These are phyloP conservation scores for Diplodia scrobiculata DNA, from an alignment of 2,329 filamentous ascomycete genomes.

Conservation along the genomic window DNA sequence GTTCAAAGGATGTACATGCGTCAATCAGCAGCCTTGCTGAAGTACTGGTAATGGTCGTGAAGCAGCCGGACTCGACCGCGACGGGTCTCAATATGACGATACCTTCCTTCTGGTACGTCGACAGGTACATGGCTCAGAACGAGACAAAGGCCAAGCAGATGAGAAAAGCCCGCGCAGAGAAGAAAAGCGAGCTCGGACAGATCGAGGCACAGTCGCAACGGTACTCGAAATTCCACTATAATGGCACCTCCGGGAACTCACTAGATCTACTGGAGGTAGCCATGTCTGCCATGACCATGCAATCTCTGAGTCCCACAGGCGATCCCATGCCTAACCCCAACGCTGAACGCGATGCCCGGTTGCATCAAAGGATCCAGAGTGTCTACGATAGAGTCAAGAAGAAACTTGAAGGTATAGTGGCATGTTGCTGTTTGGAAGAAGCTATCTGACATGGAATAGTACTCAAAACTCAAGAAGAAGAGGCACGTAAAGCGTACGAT, in stretches of 20 bases:
- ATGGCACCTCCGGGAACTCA: slow-evolving; percentile 41
- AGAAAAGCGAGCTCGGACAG: slow-evolving; percentile 48
- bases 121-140: slow-evolving; percentile 56
- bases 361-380: slow-evolving; percentile 37
- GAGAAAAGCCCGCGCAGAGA: slow-evolving; percentile 36
- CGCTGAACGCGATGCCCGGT: slow-evolving; percentile 32
- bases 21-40: slow-evolving; percentile 49
- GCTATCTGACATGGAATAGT: not conserved
- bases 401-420: slow-evolving; percentile 32
- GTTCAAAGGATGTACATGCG: slow-evolving; percentile 39
- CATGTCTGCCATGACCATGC: slow-evolving; percentile 41
- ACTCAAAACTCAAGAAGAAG: slow-evolving; percentile 14
- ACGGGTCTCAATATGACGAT: slow-evolving; percentile 52
- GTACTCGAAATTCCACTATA: slow-evolving; percentile 26
- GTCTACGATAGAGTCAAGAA: slow-evolving; percentile 40
- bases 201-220: slow-evolving; percentile 35
- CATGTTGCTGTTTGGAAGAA: not conserved
- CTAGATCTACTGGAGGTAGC: slow-evolving; percentile 45
- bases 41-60: slow-evolving; percentile 55
- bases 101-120: slow-evolving; percentile 59
- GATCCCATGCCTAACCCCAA: slow-evolving; percentile 30
- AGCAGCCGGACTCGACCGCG: slow-evolving; percentile 41
- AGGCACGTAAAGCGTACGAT: slow-evolving; percentile 15
- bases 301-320: not conserved
- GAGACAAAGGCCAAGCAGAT: slow-evolving; percentile 22